Evolutionary conservation across 306 rosid genomes (phyloP).

Genomic region (Trichosanthes cucumerina): DNA sequence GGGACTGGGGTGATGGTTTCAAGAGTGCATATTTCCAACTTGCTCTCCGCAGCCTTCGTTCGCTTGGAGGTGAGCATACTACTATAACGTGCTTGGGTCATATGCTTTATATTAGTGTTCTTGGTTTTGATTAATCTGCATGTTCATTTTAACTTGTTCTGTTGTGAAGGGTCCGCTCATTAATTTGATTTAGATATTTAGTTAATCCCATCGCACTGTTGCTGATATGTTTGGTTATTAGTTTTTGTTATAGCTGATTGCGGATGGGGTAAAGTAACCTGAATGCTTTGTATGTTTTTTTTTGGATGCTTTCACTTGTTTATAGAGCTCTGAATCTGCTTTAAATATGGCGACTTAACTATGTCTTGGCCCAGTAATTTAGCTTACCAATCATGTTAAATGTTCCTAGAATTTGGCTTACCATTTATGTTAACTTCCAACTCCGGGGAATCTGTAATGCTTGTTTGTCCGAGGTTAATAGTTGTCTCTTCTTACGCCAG

Average conservation of each 20-base stretch:
- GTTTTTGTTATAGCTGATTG: background rate
- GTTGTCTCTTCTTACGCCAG: background rate
- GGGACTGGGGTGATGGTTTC: constrained; percentile 99
- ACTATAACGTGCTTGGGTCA: background rate
- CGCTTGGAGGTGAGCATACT: constrained; percentile 73
- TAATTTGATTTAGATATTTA: background rate
- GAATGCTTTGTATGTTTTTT: background rate
- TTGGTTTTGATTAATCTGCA: background rate
- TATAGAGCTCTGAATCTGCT: background rate
- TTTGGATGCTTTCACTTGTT: background rate
- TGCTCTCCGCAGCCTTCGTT: constrained; percentile 97
- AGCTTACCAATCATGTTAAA: background rate
- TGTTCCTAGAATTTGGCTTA: background rate
- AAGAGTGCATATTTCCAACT: constrained; percentile 99
- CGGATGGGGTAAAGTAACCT: background rate
- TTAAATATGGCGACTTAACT: background rate
- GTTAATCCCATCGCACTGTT: background rate
- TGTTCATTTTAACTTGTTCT: background rate
- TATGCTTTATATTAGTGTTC: background rate
- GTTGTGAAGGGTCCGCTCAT: background rate
- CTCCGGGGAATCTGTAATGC: background rate
- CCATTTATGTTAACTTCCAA: background rate
- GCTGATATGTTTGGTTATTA: background rate
- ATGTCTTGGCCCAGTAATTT: background rate
- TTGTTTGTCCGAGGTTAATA: background rate